phyloP scores from a whole-genome alignment of 305 asterid species.

The Fraxinus floribunda region DNA sequence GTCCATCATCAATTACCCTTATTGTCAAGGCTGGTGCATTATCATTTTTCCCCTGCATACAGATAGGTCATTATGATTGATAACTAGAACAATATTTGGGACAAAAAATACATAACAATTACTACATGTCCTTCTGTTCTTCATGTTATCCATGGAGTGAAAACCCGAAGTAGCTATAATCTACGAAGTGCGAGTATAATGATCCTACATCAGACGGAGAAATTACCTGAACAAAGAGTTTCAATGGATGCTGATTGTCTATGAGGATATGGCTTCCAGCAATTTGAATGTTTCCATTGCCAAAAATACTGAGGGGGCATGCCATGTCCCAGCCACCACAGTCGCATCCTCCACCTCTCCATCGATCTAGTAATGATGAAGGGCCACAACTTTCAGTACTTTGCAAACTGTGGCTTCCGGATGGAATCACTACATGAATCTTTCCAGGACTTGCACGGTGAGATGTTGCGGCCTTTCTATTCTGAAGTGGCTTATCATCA shows the following conservation, averaged over 20 bases:
- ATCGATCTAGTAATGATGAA: conserved; percentile 75
- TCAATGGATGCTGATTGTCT: conserved; percentile 41
- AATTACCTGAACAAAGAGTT: conserved; percentile 76
- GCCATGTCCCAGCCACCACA: conserved; percentile 99
- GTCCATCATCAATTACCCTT: conserved; percentile 56
- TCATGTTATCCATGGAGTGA: not conserved
- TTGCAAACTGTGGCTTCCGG: conserved; percentile 78
- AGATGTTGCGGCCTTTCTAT: conserved; percentile 23
- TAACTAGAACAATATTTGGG: not conserved
- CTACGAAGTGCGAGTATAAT: not conserved
- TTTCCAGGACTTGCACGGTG: conserved; percentile 32
- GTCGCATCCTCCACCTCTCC: conserved; percentile 95
- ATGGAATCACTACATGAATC: conserved; percentile 78
- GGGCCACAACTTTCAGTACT: conserved; percentile 58
- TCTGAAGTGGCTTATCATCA: conserved; percentile 33
- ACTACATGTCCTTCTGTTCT: not conserved
- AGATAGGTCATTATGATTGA: not conserved
- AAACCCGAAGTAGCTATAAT: not conserved
- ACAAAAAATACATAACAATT: not conserved
- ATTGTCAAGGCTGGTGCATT: conserved; percentile 56
- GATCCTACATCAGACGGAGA: conserved; percentile 13
- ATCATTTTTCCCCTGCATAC: conserved; percentile 67
- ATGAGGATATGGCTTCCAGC: conserved; percentile 38
- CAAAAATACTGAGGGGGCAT: conserved; percentile 68
- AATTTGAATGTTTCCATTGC: conserved; percentile 39